phyloP scores from a whole-genome alignment of 495 filamentous ascomycete genomes.

The Aspergillus ostianus region DNA sequence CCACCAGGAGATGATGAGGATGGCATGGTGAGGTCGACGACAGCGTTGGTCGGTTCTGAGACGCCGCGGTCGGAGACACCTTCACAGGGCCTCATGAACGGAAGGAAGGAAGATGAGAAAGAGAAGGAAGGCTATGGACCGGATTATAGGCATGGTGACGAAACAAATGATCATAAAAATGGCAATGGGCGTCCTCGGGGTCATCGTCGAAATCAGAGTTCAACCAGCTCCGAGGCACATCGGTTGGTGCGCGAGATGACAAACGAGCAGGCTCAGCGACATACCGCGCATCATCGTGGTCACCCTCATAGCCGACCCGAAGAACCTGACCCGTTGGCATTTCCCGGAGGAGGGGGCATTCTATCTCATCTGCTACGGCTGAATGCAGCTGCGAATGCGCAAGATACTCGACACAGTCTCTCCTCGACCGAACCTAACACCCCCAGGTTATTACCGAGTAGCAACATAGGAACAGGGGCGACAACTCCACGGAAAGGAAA shows the following conservation, averaged over 20 bases:
- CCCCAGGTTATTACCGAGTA: not conserved
- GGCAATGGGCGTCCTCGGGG: not conserved
- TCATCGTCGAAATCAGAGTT: conserved; percentile 1
- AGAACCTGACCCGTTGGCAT: conserved; percentile 16
- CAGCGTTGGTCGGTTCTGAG: not conserved
- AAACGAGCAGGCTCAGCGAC: conserved; percentile 3
- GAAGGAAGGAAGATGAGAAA: not conserved
- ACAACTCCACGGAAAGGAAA: conserved; percentile 22
- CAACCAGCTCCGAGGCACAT: conserved; percentile 20
- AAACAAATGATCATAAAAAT: not conserved
- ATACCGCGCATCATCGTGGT: not conserved
- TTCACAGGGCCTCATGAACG: not conserved
- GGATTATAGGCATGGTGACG: not conserved
- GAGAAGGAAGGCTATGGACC: not conserved
- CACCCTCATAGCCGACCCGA: not conserved
- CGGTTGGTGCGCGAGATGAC: conserved; percentile 24
- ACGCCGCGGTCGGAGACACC: not conserved
- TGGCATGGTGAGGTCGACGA: not conserved
- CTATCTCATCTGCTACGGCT: conserved; percentile 36
- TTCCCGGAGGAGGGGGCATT: conserved; percentile 32
- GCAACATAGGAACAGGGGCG: conserved; percentile 9
- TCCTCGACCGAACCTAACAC: conserved; percentile 2
- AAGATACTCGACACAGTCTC: conserved; percentile 18
- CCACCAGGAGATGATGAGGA: conserved; percentile 8
- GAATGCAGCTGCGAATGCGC: conserved; percentile 18